A percentile compares a stretch with the other conserved stretches of the same genome.
Evolutionary conservation across 129 eudicot species (phyloP).

Genomic region (Tagetes patula): DNA sequence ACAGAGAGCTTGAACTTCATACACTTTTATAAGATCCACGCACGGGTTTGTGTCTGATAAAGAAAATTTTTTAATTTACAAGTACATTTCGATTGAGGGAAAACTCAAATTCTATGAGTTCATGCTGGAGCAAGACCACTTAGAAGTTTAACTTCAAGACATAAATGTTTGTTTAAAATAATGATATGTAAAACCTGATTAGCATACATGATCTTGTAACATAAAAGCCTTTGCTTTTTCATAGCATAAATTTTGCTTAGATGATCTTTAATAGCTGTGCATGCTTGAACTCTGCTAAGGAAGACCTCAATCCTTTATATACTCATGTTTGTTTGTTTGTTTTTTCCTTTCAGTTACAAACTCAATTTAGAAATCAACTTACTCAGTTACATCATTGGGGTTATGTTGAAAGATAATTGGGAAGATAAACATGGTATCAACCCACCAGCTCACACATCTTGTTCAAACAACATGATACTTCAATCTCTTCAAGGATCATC

Average conservation of each 20-base stretch:
- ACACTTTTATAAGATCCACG: background rate
- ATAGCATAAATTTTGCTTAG: slow-evolving; percentile 2
- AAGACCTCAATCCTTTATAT: slow-evolving; percentile 1
- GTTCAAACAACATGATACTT: slow-evolving; percentile 29
- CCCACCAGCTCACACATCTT: slow-evolving; percentile 30
- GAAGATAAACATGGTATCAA: slow-evolving; percentile 36
- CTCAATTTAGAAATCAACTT: slow-evolving; percentile 27
- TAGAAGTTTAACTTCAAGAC: background rate
- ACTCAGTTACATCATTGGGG: slow-evolving; percentile 15
- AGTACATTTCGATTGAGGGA: background rate
- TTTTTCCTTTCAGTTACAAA: slow-evolving; percentile 32
- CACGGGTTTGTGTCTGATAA: background rate
- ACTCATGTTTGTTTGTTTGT: background rate
- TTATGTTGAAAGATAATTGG: slow-evolving; percentile 46
- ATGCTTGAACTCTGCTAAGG: background rate
- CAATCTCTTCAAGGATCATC: slow-evolving; percentile 39
- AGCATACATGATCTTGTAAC: background rate
- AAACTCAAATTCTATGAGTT: background rate
- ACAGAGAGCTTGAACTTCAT: background rate
- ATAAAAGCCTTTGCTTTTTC: background rate
- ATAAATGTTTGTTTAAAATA: background rate
- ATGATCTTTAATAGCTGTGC: slow-evolving; percentile 9
- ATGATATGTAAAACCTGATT: background rate
- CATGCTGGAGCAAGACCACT: background rate
- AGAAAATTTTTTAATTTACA: background rate